Percentiles rank a stretch among this genome's conserved stretches.
Evolutionary conservation across 257 asterid species (phyloP).

Genomic region (Fraxinus quadrangulata): DNA sequence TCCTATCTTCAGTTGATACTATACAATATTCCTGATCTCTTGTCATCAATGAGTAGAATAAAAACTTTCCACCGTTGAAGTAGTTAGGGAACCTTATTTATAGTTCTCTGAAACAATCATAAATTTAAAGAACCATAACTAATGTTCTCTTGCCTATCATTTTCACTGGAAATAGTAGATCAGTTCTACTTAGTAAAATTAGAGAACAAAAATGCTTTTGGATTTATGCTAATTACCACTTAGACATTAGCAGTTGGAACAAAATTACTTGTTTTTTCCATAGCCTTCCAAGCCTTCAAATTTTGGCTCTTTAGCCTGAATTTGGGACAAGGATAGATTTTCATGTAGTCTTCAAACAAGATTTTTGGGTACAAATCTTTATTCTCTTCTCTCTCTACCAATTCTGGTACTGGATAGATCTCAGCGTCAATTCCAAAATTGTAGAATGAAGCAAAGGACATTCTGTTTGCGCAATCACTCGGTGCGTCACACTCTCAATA

Average conservation of each 20-base stretch:
- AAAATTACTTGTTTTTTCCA: slow-evolving; percentile 35
- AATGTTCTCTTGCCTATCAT: too few relatives aligned
- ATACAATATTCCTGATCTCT: too few relatives aligned
- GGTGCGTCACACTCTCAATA: slow-evolving; percentile 63
- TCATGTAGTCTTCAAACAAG: slow-evolving; percentile 79
- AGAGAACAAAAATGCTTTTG: too few relatives aligned
- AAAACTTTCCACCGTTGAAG: too few relatives aligned
- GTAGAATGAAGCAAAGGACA: slow-evolving; percentile 68
- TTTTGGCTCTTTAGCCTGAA: slow-evolving; percentile 77
- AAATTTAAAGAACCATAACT: too few relatives aligned
- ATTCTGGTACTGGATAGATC: slow-evolving; percentile 54
- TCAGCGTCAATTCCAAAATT: slow-evolving; percentile 66
- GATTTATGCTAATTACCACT: background rate
- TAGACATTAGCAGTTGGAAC: slow-evolving; percentile 57
- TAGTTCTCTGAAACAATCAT: too few relatives aligned
- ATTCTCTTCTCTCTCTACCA: slow-evolving; percentile 47
- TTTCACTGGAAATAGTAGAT: too few relatives aligned
- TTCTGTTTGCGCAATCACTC: slow-evolving; percentile 58
- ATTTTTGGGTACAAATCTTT: slow-evolving; percentile 58
- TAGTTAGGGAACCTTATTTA: too few relatives aligned
- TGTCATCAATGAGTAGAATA: too few relatives aligned
- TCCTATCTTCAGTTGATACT: too few relatives aligned
- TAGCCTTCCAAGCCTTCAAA: slow-evolving; percentile 66
- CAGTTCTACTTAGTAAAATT: too few relatives aligned
- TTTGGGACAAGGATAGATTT: slow-evolving; percentile 60